A percentile compares a stretch with the other conserved stretches of the same genome.
phyloP scores from a whole-genome alignment of 352 stramenopile genomes.

The Pythium dissotocum region DNA sequence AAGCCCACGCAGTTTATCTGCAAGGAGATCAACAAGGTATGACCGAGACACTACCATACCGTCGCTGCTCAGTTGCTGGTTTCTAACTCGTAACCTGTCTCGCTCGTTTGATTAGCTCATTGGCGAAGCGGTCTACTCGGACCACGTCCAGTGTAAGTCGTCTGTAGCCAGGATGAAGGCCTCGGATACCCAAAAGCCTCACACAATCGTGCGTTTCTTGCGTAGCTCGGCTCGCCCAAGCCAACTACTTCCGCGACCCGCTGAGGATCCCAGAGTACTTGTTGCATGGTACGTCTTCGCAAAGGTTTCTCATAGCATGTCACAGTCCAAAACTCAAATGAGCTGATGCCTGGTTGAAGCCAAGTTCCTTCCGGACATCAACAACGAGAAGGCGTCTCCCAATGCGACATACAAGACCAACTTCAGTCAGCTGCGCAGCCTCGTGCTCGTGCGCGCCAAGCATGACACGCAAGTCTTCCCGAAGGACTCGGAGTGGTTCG shows the following conservation, averaged over 20 bases:
- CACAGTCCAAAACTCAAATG: background rate
- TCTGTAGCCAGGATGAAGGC: background rate
- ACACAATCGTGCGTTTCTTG: background rate
- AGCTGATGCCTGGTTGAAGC: slow-evolving; percentile 30
- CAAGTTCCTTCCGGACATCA: slow-evolving; percentile 83
- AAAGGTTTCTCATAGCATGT: background rate
- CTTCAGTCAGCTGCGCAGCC: slow-evolving; percentile 81
- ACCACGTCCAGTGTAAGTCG: slow-evolving; percentile 71
- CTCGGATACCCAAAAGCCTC: background rate
- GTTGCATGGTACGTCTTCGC: slow-evolving; percentile 44
- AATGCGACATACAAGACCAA: slow-evolving; percentile 90
- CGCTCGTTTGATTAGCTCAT: slow-evolving; percentile 60
- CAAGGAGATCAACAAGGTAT: slow-evolving; percentile 78
- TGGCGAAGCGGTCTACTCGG: slow-evolving; percentile 82
- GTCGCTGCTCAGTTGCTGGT: background rate
- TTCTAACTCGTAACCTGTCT: background rate
- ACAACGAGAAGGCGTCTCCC: slow-evolving; percentile 84
- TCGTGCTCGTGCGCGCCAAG: slow-evolving; percentile 90
- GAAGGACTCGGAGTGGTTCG: slow-evolving; percentile 87
- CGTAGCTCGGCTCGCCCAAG: slow-evolving; percentile 81
- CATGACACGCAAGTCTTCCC: slow-evolving; percentile 90
- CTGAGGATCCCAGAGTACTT: slow-evolving; percentile 70
- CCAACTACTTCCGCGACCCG: slow-evolving; percentile 94
- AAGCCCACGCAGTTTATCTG: slow-evolving; percentile 82
- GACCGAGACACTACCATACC: background rate